Conservation (phyloP, 2,329 filamentous ascomycete species). For the Colletotrichum aenigma region DNA sequence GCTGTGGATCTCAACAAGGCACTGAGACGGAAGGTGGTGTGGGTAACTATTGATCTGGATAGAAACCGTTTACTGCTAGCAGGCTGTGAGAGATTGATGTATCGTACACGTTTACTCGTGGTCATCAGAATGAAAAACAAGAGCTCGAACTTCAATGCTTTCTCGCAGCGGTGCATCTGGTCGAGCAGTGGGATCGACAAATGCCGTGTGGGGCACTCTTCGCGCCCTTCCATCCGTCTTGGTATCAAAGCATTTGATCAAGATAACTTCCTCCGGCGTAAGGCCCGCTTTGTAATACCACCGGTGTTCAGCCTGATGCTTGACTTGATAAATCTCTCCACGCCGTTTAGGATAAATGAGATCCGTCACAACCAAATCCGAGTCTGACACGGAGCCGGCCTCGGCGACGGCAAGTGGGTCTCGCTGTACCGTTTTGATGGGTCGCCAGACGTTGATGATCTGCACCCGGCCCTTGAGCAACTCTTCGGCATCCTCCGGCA, state of each 20-base stretch:
- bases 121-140: slow-evolving; percentile 55
- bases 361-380: slow-evolving; percentile 51
- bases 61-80: background rate
- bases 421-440: slow-evolving; percentile 53
- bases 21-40: background rate
- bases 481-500: slow-evolving; percentile 47
- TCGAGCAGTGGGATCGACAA: slow-evolving; percentile 48
- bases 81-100: background rate
- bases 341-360: slow-evolving; percentile 55
- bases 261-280: slow-evolving; percentile 55
- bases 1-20: background rate
- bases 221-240: slow-evolving; percentile 58
- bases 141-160: slow-evolving; percentile 61
- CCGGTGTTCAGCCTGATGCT: slow-evolving; percentile 43
- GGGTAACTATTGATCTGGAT: background rate
- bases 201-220: slow-evolving; percentile 60
- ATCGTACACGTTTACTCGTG: background rate
- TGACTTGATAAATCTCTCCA: slow-evolving; percentile 54
- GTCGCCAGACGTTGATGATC: slow-evolving; percentile 60
- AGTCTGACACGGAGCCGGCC: slow-evolving; percentile 51
- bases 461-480: slow-evolving; percentile 51
- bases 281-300: slow-evolving; percentile 60
- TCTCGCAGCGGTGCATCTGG: slow-evolving; percentile 54
- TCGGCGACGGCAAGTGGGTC: slow-evolving; percentile 61
- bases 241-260: slow-evolving; percentile 68